These are phyloP conservation scores for Dimargaris cristalligena DNA, from an alignment of 192 early-diverging fungal species.

Conservation along the genomic window DNA sequence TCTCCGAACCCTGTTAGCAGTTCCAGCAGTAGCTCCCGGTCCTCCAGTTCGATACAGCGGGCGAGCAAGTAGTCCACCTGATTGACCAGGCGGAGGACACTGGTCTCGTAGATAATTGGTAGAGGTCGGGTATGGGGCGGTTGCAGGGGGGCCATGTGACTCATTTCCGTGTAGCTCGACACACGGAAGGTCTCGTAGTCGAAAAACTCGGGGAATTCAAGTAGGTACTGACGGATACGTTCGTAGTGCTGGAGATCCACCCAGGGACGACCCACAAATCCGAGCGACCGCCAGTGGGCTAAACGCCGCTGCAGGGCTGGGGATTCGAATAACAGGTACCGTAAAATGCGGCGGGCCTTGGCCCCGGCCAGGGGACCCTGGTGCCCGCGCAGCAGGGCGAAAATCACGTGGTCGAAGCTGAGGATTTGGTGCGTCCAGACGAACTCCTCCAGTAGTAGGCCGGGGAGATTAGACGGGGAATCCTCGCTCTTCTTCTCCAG, in stretches of 20 bases:
- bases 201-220: slow-evolving; percentile 53
- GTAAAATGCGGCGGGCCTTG: slow-evolving; percentile 29
- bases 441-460: slow-evolving; percentile 37
- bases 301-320: slow-evolving; percentile 31
- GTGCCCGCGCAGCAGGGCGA: slow-evolving; percentile 45
- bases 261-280: slow-evolving; percentile 51
- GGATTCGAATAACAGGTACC: slow-evolving; percentile 35
- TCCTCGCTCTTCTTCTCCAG: slow-evolving; percentile 26
- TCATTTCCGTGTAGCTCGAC: slow-evolving; percentile 16
- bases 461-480: slow-evolving; percentile 6
- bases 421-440: slow-evolving; percentile 56
- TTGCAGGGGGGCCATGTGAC: slow-evolving; percentile 24
- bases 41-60: slow-evolving; percentile 46
- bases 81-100: slow-evolving; percentile 43
- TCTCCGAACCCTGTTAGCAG: slow-evolving; percentile 46
- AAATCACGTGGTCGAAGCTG: slow-evolving; percentile 48
- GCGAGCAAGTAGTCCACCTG: slow-evolving; percentile 47
- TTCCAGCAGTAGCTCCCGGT: slow-evolving; percentile 34
- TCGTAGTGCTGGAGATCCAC: slow-evolving; percentile 46
- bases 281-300: slow-evolving; percentile 41
- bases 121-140: slow-evolving; percentile 39
- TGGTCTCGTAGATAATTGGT: slow-evolving; percentile 54
- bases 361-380: slow-evolving; percentile 29
- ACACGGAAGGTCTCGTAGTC: slow-evolving; percentile 52
- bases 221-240: slow-evolving; percentile 41